These are phyloP conservation scores for Kuraishia piskuri DNA, from an alignment of 805 yeast genomes.

Conservation along the genomic window DNA sequence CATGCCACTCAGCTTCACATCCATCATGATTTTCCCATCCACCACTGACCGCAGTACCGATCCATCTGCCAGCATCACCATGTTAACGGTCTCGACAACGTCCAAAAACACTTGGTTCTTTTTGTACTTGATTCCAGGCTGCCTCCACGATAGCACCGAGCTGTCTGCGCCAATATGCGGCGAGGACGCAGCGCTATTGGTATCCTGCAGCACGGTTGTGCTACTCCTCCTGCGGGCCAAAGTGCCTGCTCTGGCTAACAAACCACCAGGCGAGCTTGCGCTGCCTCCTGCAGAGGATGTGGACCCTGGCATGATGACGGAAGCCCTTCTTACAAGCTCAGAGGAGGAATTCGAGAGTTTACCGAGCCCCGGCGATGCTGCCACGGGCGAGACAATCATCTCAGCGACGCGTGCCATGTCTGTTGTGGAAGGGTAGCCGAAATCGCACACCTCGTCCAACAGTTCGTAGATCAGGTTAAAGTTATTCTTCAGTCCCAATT, in stretches of 20 bases:
- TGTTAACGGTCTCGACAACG: conserved; percentile 66
- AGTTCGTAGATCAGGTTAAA: conserved; percentile 68
- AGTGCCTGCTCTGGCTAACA: conserved; percentile 13
- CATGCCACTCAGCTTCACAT: conserved; percentile 68
- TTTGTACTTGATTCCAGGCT: conserved; percentile 62
- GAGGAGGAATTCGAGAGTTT: background rate
- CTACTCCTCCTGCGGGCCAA: conserved; percentile 11
- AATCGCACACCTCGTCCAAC: conserved; percentile 67
- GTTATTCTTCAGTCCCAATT: conserved; percentile 49
- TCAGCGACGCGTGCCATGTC: background rate
- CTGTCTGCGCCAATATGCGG: background rate
- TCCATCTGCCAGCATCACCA: conserved; percentile 59
- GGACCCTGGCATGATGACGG: background rate
- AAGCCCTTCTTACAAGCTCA: conserved; percentile 1
- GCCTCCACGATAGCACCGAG: conserved; percentile 56
- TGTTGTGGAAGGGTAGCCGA: conserved; percentile 50
- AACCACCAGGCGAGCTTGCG: conserved; percentile 5
- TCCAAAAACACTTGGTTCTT: conserved; percentile 74
- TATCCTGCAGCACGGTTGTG: conserved; percentile 1
- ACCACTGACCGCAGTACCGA: conserved; percentile 61
- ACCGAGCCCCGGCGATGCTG: background rate
- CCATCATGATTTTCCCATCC: conserved; percentile 66
- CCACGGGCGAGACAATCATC: background rate
- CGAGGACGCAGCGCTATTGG: background rate
- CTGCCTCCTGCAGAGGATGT: background rate